Percentiles rank a stretch among this genome's conserved stretches.
Conservation (phyloP, 257 asterid species). For the Nicotiana tomentosiformis region DNA sequence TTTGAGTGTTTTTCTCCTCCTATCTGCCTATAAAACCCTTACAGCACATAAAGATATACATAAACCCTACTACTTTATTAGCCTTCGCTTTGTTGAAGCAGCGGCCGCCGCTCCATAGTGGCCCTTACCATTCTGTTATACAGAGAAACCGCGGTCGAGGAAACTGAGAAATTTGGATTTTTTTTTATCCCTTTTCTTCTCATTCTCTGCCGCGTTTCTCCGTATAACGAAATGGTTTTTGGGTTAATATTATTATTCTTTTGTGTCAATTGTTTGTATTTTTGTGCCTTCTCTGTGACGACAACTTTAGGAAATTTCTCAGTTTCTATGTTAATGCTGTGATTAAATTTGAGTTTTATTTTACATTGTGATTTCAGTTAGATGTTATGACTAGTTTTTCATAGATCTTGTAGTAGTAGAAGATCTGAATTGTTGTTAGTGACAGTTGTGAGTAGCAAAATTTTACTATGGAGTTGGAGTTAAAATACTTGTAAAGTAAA, state of each 20-base stretch:
- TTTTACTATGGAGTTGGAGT: background rate
- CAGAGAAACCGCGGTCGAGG: constrained; percentile 15
- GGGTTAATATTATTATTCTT: background rate
- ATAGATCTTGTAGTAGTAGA: background rate
- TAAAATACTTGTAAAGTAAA: background rate
- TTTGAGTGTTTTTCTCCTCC: too few species aligned
- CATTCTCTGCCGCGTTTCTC: constrained; percentile 7
- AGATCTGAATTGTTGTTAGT: background rate
- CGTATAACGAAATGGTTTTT: constrained; percentile 3
- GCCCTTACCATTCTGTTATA: constrained; percentile 6
- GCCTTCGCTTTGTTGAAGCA: too few species aligned
- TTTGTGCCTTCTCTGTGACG: background rate
- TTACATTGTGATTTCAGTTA: background rate
- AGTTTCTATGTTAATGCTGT: background rate
- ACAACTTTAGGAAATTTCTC: background rate
- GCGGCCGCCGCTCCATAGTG: background rate
- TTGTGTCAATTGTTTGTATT: too few species aligned
- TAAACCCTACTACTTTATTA: background rate
- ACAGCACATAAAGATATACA: background rate
- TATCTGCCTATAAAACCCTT: background rate
- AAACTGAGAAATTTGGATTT: background rate
- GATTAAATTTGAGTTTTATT: background rate
- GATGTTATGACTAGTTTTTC: background rate
- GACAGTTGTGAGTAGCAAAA: background rate
- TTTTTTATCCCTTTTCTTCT: background rate